Base-by-base conservation (phyloP, 1,284 basidiomycete species). In the Ustilago shanxiensis region DNA sequence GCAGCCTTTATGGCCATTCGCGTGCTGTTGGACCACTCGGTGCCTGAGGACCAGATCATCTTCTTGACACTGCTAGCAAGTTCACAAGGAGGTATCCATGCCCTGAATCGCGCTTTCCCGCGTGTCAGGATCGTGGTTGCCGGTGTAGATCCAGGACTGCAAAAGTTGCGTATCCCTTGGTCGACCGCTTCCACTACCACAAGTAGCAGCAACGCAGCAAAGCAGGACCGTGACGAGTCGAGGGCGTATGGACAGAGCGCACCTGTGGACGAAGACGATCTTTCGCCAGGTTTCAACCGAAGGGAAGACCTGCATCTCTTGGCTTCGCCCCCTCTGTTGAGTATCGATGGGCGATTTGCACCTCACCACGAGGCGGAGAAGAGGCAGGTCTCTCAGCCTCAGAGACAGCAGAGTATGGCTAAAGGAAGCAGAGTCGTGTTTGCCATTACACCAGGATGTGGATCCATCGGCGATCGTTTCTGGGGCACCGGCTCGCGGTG, bases 1-100 rank as follows among this genome's bases (percentile, higher is more conserved):
- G 91, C 95, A 4, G 95, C 94, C 0, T 92, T 95, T 86, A 98
- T 98, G 96, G 93, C 95, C 0, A 93, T 99, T 65, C 92, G 96
- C n/a, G 91, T 97, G 5, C 88, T 98, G 18, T 89, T 98, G 28
- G 96, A 99, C 84, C 96, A 99, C 82, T 95, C 95, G n/a, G 92
- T 98, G 9, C 90, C 85, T 75, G 90, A 95, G 83, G 89, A 92
- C 51, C 91, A 92, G 50, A 87, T 87, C 60, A 72, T 87, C 35
- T 78, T 87, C 20, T 73, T 95, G 24, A 92, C 93, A 0, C 93
- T 96, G 87, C 88, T 98, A n/a, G 92, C 95, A 41, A 92, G 93
- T 4, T 89, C 90, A 20, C 89, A 88, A 35, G 95, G 95, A 24
- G 93, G 95, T 16, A 87, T 94, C 22, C 90, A 91, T 16, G 90